phyloP scores from a whole-genome alignment of 768 basidiomycete species.

The Pisolithus microcarpus region DNA sequence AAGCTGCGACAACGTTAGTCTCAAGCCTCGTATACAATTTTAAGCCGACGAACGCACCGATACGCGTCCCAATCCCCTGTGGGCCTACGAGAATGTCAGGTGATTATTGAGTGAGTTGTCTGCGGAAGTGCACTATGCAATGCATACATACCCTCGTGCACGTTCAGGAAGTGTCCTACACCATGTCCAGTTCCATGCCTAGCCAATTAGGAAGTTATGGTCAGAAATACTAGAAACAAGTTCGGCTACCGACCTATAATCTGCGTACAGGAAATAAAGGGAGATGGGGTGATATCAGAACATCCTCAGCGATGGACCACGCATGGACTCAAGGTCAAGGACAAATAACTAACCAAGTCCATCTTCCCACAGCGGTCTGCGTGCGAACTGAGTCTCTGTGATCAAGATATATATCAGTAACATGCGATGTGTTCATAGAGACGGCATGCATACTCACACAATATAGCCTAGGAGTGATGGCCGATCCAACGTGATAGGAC shows the following conservation, averaged over 20 bases:
- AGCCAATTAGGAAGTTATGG: conserved; percentile 3
- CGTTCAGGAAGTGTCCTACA: conserved; percentile 90
- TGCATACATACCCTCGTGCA: conserved; percentile 59
- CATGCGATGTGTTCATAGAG: background rate
- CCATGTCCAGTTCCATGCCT: conserved; percentile 95
- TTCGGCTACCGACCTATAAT: conserved; percentile 42
- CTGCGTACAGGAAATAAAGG: conserved; percentile 23
- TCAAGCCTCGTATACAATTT: no score
- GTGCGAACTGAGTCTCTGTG: conserved; percentile 73
- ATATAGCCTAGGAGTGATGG: conserved; percentile 36
- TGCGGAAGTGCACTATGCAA: background rate
- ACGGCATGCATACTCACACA: conserved; percentile 34
- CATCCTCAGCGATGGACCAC: background rate
- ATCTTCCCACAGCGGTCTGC: conserved; percentile 77
- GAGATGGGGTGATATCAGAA: background rate
- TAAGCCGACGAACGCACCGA: conserved; percentile 17
- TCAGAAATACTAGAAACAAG: background rate
- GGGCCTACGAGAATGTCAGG: conserved; percentile 36
- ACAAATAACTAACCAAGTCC: conserved; percentile 56
- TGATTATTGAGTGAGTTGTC: conserved; percentile 1
- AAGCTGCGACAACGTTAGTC: conserved; percentile 30
- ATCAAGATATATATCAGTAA: background rate
- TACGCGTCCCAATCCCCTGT: conserved; percentile 44
- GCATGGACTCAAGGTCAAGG: background rate
- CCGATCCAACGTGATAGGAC: background rate